Evolutionary conservation across 441 rosid species (phyloP), one percentile per base, ranked within the genome.

Genomic region (Mallotus repandus): DNA sequence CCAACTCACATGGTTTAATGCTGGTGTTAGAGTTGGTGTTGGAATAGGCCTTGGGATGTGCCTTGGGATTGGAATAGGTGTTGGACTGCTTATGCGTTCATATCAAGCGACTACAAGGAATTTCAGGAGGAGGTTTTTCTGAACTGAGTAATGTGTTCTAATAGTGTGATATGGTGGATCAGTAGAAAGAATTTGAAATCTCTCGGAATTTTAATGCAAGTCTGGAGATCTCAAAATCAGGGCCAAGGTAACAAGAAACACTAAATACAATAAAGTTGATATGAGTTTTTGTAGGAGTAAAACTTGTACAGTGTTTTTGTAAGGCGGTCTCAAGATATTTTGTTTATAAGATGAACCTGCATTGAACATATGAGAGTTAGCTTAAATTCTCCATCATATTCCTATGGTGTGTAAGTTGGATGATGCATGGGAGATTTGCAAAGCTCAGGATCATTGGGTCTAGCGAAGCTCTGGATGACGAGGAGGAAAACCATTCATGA

Each of bases 41-140:
- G 99, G 99, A 74, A 92, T 95, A 80, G 98, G 99, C 73, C 97
- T 95, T 13, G 98, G 99, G 38, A 90, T 91, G 97, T 95, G 99
- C 70, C 77, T 95, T 19, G 99, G 99, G 55, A 78, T 93, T 9
- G 99, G 99, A 63, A 84, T 95, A 74, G 99, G 99, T 48, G 97
- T 90, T 73, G 99, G 99, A 56, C 78, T 95, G 73, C 92, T 95
- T 38, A 89, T 95, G 96, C 97, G 96, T 6, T 89, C 99, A 0
- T 95, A 95, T 80, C 98, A 93, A 87, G 85, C 93, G 45, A 90
- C 98, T 15, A 91, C 97, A 19, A 83, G 96, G 76, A 93, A 86
- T 78, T 88, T 95, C 77, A 90, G 93, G 88, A 88, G 92, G 86
- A 87, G 94, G 86, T 90, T 94, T 82, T 76, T 84, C 72, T 94